Percentiles rank a stretch among this genome's conserved stretches.
Evolutionary conservation across 2,329 filamentous ascomycete genomes (phyloP).

Genomic region (Aspergillus fructus): DNA sequence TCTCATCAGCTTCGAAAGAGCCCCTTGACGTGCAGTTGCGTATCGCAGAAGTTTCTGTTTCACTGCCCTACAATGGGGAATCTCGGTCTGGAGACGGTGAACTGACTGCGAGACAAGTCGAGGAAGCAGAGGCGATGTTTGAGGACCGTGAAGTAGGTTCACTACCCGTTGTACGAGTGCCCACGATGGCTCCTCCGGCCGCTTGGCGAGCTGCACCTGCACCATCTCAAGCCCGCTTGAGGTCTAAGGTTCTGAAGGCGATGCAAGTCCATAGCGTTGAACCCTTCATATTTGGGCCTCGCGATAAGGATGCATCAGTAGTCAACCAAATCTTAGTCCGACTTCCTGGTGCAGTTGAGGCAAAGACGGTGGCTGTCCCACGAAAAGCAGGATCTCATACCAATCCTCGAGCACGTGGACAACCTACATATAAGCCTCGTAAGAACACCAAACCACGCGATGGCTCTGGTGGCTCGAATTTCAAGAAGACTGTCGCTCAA

Average conservation of each 20-base stretch:
- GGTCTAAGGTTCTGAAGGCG: slow-evolving; percentile 53
- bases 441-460: slow-evolving; percentile 35
- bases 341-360: slow-evolving; percentile 47
- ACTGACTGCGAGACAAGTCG: slow-evolving; percentile 65
- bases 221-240: slow-evolving; percentile 33
- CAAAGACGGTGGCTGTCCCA: slow-evolving; percentile 42
- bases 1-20: slow-evolving; percentile 67
- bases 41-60: slow-evolving; percentile 65
- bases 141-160: slow-evolving; percentile 80
- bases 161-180: slow-evolving; percentile 68
- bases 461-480: slow-evolving; percentile 18
- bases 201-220: slow-evolving; percentile 60
- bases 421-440: slow-evolving; percentile 29
- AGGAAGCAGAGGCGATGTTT: slow-evolving; percentile 77
- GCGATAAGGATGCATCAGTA: slow-evolving; percentile 39
- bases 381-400: slow-evolving; percentile 29
- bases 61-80: slow-evolving; percentile 55
- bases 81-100: slow-evolving; percentile 45
- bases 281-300: slow-evolving; percentile 40
- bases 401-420: slow-evolving; percentile 26
- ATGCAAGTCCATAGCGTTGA: slow-evolving; percentile 53
- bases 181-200: slow-evolving; percentile 59
- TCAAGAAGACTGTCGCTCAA: slow-evolving; percentile 30
- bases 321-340: slow-evolving; percentile 44
- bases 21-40: slow-evolving; percentile 59